Evolutionary conservation across 1,284 basidiomycete genomes (phyloP).

Genomic region (Pseudozyma sp.): DNA sequence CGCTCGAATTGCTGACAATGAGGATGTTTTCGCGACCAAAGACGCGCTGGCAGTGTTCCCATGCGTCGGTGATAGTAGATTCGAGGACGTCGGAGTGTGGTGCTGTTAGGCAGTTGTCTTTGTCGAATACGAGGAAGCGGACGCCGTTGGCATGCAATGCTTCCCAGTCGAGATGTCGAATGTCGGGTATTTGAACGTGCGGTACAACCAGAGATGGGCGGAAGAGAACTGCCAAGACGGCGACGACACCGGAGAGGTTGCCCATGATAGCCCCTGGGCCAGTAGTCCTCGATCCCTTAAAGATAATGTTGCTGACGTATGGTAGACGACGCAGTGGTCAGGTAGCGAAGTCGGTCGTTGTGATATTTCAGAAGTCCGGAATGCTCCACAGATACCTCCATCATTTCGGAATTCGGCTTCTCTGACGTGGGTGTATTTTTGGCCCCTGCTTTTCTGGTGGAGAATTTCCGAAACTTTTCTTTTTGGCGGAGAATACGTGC

Average conservation of each 20-base stretch:
- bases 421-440: conserved; percentile 7
- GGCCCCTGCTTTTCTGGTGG: conserved; percentile 17
- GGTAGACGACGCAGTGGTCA: no score
- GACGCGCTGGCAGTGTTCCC: conserved; percentile 78
- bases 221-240: conserved; percentile 79
- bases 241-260: conserved; percentile 81
- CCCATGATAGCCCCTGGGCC: no score
- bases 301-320: no score
- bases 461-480: conserved; percentile 16
- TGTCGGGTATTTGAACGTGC: conserved; percentile 80
- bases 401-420: conserved; percentile 30
- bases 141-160: conserved; percentile 82
- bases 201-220: conserved; percentile 82
- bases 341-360: no score
- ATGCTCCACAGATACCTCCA: conserved; percentile 1
- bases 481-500: neutral
- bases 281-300: no score
- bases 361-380: neutral
- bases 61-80: conserved; percentile 75
- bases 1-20: conserved; percentile 93
- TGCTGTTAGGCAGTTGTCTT: conserved; percentile 86
- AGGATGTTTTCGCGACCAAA: conserved; percentile 86
- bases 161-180: conserved; percentile 86
- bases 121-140: conserved; percentile 90
- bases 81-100: conserved; percentile 63